Base-by-base conservation (phyloP, 352 stramenopile genomes). In the Phytophthora gonapodyides region DNA sequence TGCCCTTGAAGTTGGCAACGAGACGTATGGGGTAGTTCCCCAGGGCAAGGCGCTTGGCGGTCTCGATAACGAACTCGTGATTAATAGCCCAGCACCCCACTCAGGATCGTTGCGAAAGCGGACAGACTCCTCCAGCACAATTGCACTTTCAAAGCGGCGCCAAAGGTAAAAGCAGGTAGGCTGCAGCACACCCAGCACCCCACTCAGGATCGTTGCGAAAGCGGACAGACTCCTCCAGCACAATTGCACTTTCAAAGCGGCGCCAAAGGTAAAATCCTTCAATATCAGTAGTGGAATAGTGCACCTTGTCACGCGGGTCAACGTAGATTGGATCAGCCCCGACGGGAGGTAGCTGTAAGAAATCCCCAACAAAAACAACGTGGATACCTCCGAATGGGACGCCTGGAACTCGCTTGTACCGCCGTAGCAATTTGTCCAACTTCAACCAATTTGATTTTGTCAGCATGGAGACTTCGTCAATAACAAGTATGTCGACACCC, bases 391-490 rank as follows among this genome's bases (percentile, higher is more conserved):
- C 53, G 33, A 61, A 61, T 2, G 42, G 41, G 3, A 53, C 42
- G 7, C 34, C 15, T 8, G 53, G n/a, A 37, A 47, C 15, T 11
- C 34, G 31, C 16, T 61, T 61, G 5, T 53, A 53, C n/a, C 8
- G 7, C 1, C 53, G 16, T 1, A 61, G 53, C 2, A 61, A 6
- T 30, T 17, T 61, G 13, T 53, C 53, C 8, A 61, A n/a, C 11
- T 61, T 38, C 1, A 53, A 15, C 53, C 42, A 48, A 7, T 53
- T 16, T 2, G 21, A 3, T 53, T 53, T 53, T 21, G 42, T 61
- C 33, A 61, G 1, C 43, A 46, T 61, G 3, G 42, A 61, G 2
- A 61, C 19, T 46, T 54, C 53, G 7, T 61, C 53, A 2, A 61
- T 53, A 17, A 61, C 34, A 12, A 61, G 8, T 10, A 61, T 53